These are phyloP conservation scores for Ramalina peruviana DNA, from an alignment of 495 filamentous ascomycete genomes.

Conservation along the genomic window DNA sequence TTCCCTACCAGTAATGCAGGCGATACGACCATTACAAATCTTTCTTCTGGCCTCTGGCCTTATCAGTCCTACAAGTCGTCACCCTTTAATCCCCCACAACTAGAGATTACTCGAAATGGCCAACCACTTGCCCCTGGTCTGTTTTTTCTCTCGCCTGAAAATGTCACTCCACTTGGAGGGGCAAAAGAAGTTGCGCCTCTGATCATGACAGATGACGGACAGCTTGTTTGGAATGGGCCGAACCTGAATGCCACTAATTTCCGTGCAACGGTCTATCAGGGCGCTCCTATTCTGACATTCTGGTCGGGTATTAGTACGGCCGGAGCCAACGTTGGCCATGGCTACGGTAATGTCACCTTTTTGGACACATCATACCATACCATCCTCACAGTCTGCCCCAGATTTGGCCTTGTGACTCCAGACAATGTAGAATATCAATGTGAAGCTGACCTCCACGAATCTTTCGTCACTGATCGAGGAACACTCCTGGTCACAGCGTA, in stretches of 20 bases:
- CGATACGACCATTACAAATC: constrained; percentile 1
- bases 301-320: constrained; percentile 2
- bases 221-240: constrained; percentile 17
- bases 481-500: constrained; percentile 40
- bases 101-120: constrained; percentile 12
- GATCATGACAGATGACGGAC: constrained; percentile 15
- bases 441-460: constrained; percentile 30
- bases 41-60: constrained; percentile 10
- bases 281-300: neutral
- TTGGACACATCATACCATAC: constrained; percentile 36
- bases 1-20: too few species aligned
- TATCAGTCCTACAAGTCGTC: constrained; percentile 15
- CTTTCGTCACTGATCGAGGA: constrained; percentile 31
- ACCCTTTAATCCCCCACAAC: constrained; percentile 12
- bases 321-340: constrained; percentile 11
- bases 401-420: constrained; percentile 4
- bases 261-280: constrained; percentile 1
- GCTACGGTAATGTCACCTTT: constrained; percentile 23
- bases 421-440: constrained; percentile 2
- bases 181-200: constrained; percentile 11
- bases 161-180: neutral
- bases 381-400: constrained; percentile 16
- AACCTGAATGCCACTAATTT: constrained; percentile 7
- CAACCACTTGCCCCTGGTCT: constrained; percentile 12
- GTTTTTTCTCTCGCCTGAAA: constrained; percentile 13